phyloP scores from a whole-genome alignment of 352 stramenopile genomes.

The Elongisporangium anandrum region DNA sequence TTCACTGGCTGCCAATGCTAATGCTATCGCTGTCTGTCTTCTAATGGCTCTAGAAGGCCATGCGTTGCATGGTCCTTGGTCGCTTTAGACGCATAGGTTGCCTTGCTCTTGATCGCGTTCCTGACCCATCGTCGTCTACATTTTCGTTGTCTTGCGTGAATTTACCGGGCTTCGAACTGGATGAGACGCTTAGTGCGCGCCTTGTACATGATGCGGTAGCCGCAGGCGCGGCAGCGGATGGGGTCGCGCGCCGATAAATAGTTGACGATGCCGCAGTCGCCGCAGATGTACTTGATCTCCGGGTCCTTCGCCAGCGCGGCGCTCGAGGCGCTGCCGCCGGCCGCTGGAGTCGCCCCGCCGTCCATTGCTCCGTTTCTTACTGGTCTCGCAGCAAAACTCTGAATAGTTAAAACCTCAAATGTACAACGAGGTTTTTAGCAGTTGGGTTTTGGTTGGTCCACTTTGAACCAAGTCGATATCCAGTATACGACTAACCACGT shows the following conservation, averaged over 20 bases:
- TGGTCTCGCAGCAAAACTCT: not conserved
- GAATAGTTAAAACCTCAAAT: not conserved
- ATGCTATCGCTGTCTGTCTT: no score
- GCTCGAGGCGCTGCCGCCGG: slow-evolving; percentile 40
- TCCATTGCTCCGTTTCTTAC: slow-evolving; percentile 43
- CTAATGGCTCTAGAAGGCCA: no score
- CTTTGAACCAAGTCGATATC: not conserved
- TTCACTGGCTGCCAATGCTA: not conserved
- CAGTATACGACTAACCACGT: not conserved
- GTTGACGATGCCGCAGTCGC: slow-evolving; percentile 95
- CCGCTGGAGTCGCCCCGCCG: slow-evolving; percentile 71
- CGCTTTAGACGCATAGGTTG: not conserved
- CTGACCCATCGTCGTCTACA: not conserved
- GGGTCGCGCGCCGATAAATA: slow-evolving; percentile 94
- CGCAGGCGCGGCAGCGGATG: slow-evolving; percentile 94
- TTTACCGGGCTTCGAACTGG: slow-evolving; percentile 89
- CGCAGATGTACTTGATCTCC: slow-evolving; percentile 97
- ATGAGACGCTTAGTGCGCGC: slow-evolving; percentile 94
- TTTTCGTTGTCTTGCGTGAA: not conserved
- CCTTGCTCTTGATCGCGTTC: not conserved
- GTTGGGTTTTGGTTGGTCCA: not conserved
- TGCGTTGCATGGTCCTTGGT: not conserved
- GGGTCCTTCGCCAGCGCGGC: slow-evolving; percentile 75
- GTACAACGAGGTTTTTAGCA: not conserved
- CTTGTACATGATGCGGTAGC: slow-evolving; percentile 98